Evolutionary conservation across 148 eudicot genomes (phyloP).

Genomic region (Rhododendron ovatum): DNA sequence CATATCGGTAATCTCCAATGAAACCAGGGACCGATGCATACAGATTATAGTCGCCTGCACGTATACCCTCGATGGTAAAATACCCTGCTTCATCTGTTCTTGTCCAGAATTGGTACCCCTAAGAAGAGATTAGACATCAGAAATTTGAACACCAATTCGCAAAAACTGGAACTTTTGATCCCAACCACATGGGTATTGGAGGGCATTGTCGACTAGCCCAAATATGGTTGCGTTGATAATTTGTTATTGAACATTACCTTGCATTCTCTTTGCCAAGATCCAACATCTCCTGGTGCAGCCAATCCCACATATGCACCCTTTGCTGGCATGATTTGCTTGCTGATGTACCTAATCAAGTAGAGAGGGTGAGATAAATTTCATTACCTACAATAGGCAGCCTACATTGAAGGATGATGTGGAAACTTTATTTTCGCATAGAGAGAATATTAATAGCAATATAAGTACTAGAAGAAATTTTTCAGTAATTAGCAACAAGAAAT

Average conservation of each 20-base stretch:
- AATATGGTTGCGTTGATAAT: neutral
- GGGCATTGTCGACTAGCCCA: neutral
- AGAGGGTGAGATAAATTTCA: neutral
- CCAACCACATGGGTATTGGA: neutral
- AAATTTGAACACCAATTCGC: neutral
- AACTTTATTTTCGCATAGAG: neutral
- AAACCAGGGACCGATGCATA: constrained; percentile 79
- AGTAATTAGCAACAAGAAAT: neutral
- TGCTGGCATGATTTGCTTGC: constrained; percentile 44
- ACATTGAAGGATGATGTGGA: neutral
- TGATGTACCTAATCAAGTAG: constrained; percentile 30
- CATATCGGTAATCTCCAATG: constrained; percentile 65
- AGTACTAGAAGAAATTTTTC: neutral
- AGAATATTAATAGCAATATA: neutral
- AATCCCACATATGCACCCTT: constrained; percentile 71
- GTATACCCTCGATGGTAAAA: constrained; percentile 48
- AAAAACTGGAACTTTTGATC: neutral
- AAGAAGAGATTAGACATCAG: neutral
- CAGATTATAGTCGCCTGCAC: constrained; percentile 61
- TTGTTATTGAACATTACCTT: constrained; percentile 44
- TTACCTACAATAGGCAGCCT: neutral
- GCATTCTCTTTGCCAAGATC: constrained; percentile 96
- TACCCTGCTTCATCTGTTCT: constrained; percentile 52
- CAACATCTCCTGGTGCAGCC: constrained; percentile 81
- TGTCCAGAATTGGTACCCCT: constrained; percentile 93